A percentile compares a stretch with the other conserved stretches of the same genome.
These are phyloP conservation scores for Hypsizygus marmoreus DNA, from an alignment of 768 basidiomycete species.

Conservation along the genomic window DNA sequence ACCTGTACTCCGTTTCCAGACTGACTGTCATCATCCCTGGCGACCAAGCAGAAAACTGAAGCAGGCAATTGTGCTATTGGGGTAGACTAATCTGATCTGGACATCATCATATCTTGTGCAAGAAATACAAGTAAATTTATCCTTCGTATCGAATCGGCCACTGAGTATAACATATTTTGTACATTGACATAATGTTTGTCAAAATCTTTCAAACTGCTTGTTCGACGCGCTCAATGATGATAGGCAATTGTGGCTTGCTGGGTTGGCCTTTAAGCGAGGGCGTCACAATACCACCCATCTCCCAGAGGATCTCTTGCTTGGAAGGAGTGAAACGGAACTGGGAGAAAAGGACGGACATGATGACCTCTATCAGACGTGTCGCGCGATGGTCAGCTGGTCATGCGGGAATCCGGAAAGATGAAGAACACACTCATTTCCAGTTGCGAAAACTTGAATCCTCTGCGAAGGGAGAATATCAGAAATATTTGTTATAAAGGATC, in stretches of 20 bases:
- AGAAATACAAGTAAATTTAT: no score
- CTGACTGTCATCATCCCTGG: no score
- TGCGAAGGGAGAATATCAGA: constrained; percentile 8
- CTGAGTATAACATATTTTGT: not conserved
- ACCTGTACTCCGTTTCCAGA: no score
- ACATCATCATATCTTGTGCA: no score
- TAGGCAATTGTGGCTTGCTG: constrained; percentile 12
- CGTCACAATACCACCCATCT: constrained; percentile 12
- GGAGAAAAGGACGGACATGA: constrained; percentile 16
- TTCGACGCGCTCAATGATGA: constrained; percentile 2
- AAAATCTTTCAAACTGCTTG: not conserved
- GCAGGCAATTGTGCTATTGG: no score
- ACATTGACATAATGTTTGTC: not conserved
- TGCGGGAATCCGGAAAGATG: not conserved
- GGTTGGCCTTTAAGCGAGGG: constrained; percentile 16
- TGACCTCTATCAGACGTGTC: constrained; percentile 22
- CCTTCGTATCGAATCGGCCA: no score
- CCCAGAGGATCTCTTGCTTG: constrained; percentile 19
- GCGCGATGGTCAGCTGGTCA: no score
- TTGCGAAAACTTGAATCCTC: constrained; percentile 42
- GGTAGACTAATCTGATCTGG: no score
- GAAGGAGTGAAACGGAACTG: constrained; percentile 18
- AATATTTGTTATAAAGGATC: not conserved
- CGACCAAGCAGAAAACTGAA: no score
- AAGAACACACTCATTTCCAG: constrained; percentile 36